These are phyloP conservation scores for Chlorella sorokiniana DNA, from an alignment of 139 green algal genomes.

Conservation along the genomic window DNA sequence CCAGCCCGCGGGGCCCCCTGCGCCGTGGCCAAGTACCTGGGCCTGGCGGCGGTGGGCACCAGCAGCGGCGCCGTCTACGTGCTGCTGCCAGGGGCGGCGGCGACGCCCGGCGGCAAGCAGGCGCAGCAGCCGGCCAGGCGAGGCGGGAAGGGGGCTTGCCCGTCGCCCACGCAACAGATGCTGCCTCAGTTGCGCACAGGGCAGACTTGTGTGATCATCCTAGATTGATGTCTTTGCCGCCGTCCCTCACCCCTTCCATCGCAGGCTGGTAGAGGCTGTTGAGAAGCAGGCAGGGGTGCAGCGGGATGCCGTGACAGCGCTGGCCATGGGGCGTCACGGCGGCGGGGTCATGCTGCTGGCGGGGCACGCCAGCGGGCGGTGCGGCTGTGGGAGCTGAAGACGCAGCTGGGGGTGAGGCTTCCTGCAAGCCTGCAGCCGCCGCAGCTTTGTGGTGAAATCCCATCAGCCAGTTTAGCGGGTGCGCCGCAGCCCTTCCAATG, in stretches of 20 bases:
- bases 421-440: background rate
- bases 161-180: too few species aligned
- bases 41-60: constrained; percentile 39
- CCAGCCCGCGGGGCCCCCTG: constrained; percentile 1
- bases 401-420: constrained; percentile 13
- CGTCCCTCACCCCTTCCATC: background rate
- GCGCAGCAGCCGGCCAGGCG: constrained; percentile 3
- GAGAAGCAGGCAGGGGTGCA: background rate
- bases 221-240: background rate
- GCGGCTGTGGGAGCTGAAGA: constrained; percentile 42
- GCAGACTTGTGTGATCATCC: background rate
- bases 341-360: constrained; percentile 30
- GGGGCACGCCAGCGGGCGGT: constrained; percentile 37
- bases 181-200: background rate
- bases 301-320: constrained; percentile 32
- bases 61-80: constrained; percentile 14
- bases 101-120: constrained; percentile 12
- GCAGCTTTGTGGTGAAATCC: too few species aligned
- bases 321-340: constrained; percentile 35
- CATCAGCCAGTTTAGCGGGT: too few species aligned
- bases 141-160: background rate
- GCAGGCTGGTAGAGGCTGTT: constrained; percentile 25
- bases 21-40: constrained; percentile 29
- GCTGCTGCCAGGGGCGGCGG: constrained; percentile 19
- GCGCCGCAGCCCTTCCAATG: too few species aligned